Evolutionary conservation across 2,329 filamentous ascomycete species (phyloP).

Genomic region (Trichophyton rubrum): DNA sequence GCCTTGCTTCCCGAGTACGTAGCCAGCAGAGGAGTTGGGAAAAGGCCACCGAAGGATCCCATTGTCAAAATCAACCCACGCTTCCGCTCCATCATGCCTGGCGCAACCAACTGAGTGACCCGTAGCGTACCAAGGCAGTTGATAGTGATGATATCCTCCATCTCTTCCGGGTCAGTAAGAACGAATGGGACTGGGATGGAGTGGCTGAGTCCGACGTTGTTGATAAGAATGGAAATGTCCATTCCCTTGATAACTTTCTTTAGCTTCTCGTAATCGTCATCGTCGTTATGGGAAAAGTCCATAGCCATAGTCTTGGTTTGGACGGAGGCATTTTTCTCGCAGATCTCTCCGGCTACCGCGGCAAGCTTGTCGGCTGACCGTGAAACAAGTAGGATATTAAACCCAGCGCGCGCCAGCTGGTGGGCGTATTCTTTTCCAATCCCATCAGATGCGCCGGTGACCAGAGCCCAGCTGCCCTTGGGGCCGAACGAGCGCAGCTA

Average conservation of each 20-base stretch:
- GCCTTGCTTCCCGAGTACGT: constrained; percentile 98
- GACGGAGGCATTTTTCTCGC: constrained; percentile 50
- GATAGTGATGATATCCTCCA: constrained; percentile 84
- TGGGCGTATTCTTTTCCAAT: constrained; percentile 92
- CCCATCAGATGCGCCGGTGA: constrained; percentile 92
- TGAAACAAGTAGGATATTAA: constrained; percentile 89
- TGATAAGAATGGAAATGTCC: constrained; percentile 78
- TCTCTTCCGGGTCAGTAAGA: constrained; percentile 64
- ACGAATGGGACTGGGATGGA: constrained; percentile 82
- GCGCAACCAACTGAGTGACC: constrained; percentile 72
- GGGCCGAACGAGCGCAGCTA: constrained; percentile 83
- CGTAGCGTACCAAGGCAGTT: constrained; percentile 87
- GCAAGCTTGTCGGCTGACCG: constrained; percentile 89
- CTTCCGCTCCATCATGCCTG: constrained; percentile 71
- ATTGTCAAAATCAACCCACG: constrained; percentile 87
- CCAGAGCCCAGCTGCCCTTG: constrained; percentile 83
- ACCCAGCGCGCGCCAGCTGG: constrained; percentile 80
- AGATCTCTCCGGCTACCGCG: constrained; percentile 61
- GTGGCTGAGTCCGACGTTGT: constrained; percentile 94
- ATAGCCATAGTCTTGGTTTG: constrained; percentile 72
- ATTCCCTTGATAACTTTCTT: constrained; percentile 55
- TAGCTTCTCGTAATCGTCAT: constrained; percentile 67
- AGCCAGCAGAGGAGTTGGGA: constrained; percentile 81
- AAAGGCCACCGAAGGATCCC: constrained; percentile 89
- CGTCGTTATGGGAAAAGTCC: constrained; percentile 74